Evolutionary conservation across 805 yeast species (phyloP).

Genomic region (Wickerhamiella australiensis): DNA sequence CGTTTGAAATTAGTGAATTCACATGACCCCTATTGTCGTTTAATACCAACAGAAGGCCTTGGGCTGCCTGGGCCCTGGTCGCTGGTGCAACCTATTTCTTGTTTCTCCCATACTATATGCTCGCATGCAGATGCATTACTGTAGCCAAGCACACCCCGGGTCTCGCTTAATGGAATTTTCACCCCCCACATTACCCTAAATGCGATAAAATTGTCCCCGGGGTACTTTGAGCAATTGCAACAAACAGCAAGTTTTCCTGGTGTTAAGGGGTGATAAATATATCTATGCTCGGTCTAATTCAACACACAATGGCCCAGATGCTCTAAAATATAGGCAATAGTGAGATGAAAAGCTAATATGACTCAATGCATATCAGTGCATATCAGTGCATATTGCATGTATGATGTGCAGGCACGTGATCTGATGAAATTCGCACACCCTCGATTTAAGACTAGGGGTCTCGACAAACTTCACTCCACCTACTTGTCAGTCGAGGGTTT

Average conservation of each 20-base stretch:
- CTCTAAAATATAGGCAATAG: neutral
- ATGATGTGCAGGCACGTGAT: constrained; percentile 11
- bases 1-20: too few species aligned
- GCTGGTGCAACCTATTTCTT: too few species aligned
- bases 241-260: too few species aligned
- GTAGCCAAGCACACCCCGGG: neutral
- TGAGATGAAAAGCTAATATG: neutral
- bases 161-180: neutral
- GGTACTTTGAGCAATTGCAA: too few species aligned
- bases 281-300: too few species aligned
- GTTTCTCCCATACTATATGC: neutral
- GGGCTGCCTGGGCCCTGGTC: too few species aligned
- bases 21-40: too few species aligned
- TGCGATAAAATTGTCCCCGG: neutral
- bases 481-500: too few species aligned
- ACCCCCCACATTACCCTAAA: neutral
- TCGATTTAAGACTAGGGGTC: neutral
- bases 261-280: too few species aligned
- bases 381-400: neutral
- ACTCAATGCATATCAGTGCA: neutral
- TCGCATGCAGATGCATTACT: neutral
- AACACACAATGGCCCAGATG: neutral
- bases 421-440: constrained; percentile 2
- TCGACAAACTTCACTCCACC: too few species aligned
- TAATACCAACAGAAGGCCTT: too few species aligned